These are phyloP conservation scores for Pseudogymnoascus verrucosus DNA, from an alignment of 2,329 filamentous ascomycete genomes.

Conservation along the genomic window DNA sequence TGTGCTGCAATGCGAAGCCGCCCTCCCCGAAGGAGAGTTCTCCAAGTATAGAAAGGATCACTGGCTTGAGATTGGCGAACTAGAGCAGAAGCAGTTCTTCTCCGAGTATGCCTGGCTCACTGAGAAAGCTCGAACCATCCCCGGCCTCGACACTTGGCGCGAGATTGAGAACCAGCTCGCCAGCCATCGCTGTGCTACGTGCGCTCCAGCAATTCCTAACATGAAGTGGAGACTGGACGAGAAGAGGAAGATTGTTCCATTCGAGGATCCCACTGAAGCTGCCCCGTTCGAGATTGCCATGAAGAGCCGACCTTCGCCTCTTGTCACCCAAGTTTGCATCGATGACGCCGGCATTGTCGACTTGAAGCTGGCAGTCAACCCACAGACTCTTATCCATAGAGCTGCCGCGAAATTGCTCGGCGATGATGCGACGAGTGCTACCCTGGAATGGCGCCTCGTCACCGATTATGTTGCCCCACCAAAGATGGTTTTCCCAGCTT, in stretches of 20 bases:
- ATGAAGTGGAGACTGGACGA: conserved; percentile 30
- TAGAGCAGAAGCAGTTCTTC: conserved; percentile 24
- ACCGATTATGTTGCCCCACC: conserved; percentile 34
- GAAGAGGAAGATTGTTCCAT: conserved; percentile 32
- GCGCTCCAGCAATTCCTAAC: conserved; percentile 32
- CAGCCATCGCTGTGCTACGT: conserved; percentile 20
- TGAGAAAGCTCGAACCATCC: conserved; percentile 18
- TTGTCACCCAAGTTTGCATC: conserved; percentile 32
- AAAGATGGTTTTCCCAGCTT: conserved; percentile 30
- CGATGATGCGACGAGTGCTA: conserved; percentile 8
- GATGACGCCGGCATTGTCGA: conserved; percentile 26
- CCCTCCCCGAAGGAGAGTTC: not conserved
- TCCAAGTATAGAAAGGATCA: conserved; percentile 14
- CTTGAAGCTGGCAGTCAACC: conserved; percentile 35
- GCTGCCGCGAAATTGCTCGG: conserved; percentile 29
- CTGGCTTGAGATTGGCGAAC: conserved; percentile 21
- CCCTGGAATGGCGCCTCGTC: conserved; percentile 38
- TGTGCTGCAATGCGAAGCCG: conserved; percentile 4
- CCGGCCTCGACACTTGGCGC: conserved; percentile 13
- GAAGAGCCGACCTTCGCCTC: conserved; percentile 38
- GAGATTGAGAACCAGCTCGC: not conserved
- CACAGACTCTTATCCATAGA: conserved; percentile 35
- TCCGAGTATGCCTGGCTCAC: conserved; percentile 28
- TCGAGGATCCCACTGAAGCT: conserved; percentile 44
- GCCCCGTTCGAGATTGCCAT: conserved; percentile 41